Conservation (phyloP, 176 grass and related monocot species). For the Aegilops umbellulata region DNA sequence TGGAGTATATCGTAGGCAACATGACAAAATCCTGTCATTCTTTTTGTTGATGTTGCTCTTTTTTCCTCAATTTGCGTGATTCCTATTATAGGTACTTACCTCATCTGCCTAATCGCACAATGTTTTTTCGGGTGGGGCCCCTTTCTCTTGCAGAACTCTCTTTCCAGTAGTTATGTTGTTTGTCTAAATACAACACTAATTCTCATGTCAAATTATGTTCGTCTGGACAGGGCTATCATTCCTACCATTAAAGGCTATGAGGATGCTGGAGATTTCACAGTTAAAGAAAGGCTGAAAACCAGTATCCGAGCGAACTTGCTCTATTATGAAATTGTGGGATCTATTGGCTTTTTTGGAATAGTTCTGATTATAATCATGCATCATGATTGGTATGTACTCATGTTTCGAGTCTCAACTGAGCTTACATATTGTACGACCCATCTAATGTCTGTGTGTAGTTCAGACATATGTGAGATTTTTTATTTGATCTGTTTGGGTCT, state of each 20-base stretch:
- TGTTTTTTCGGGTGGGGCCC: not conserved
- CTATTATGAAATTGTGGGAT: slow-evolving; percentile 94
- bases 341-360: slow-evolving; percentile 81
- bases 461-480: not conserved
- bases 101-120: not conserved
- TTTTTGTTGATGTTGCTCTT: not conserved
- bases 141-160: not conserved
- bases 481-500: not conserved
- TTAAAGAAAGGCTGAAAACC: slow-evolving; percentile 95
- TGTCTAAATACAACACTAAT: not conserved
- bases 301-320: slow-evolving; percentile 86
- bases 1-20: not conserved
- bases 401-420: slow-evolving; percentile 33
- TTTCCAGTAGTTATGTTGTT: not conserved
- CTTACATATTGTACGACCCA: not conserved
- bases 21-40: not conserved
- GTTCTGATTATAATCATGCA: slow-evolving; percentile 86
- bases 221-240: slow-evolving; percentile 82
- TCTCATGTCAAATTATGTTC: slow-evolving; percentile 25
- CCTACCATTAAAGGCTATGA: slow-evolving; percentile 94
- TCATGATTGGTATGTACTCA: slow-evolving; percentile 50
- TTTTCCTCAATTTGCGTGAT: not conserved
- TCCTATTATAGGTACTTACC: not conserved
- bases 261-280: slow-evolving; percentile 98
- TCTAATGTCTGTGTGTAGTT: not conserved